Conservation (phyloP, 345 rosid species). For the Dipteronia dyeriana region DNA sequence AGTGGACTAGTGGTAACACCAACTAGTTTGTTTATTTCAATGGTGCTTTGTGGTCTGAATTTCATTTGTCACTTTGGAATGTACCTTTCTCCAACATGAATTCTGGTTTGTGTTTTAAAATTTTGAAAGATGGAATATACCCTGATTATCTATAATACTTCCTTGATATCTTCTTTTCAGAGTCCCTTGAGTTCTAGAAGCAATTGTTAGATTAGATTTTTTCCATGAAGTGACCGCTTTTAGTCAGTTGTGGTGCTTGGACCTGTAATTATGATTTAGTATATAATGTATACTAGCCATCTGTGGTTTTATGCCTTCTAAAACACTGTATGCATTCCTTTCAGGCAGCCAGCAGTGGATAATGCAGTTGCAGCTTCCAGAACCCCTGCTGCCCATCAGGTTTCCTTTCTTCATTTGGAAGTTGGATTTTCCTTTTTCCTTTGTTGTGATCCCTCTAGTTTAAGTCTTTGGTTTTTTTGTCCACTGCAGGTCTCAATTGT, state of each 20-base stretch:
- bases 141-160: not conserved
- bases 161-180: not conserved
- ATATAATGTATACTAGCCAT: not conserved
- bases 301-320: not conserved
- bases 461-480: conserved; percentile 10
- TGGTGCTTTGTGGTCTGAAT: not conserved
- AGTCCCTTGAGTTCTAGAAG: not conserved
- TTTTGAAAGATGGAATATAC: not conserved
- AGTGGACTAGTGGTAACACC: not conserved
- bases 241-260: not conserved
- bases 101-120: not conserved
- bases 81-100: not conserved
- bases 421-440: not conserved
- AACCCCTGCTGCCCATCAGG: conserved; percentile 47
- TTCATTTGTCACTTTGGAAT: not conserved
- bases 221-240: not conserved
- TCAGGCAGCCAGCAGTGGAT: conserved; percentile 36
- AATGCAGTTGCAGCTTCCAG: conserved; percentile 36
- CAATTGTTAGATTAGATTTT: not conserved
- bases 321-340: not conserved
- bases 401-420: conserved; percentile 17
- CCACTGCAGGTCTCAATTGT: conserved; percentile 45
- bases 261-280: not conserved
- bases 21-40: not conserved
- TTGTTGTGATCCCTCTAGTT: conserved; percentile 7